These are phyloP conservation scores for Coemansia sp. DNA, from an alignment of 192 early-diverging fungal genomes.

Conservation along the genomic window DNA sequence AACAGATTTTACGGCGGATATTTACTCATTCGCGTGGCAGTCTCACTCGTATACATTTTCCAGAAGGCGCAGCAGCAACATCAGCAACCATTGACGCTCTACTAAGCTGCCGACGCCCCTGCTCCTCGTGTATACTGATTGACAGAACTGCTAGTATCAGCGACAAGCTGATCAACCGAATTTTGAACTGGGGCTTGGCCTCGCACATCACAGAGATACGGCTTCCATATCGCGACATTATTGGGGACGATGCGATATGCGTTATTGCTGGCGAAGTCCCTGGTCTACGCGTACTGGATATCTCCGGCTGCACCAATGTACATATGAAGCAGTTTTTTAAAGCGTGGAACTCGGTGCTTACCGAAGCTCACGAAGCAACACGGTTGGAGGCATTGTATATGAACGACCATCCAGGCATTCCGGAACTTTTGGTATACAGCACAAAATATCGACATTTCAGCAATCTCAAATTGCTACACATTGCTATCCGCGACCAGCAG, in stretches of 20 bases:
- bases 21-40: slow-evolving; percentile 20
- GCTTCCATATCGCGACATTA: slow-evolving; percentile 21
- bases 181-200: slow-evolving; percentile 20
- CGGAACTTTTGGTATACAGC: slow-evolving; percentile 39
- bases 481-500: slow-evolving; percentile 25
- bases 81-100: slow-evolving; percentile 13
- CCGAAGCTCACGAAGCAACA: slow-evolving; percentile 21
- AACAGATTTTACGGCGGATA: slow-evolving; percentile 13
- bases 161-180: slow-evolving; percentile 1
- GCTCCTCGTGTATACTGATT: slow-evolving; percentile 11
- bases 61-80: slow-evolving; percentile 6
- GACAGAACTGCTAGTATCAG: slow-evolving; percentile 3
- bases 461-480: slow-evolving; percentile 27
- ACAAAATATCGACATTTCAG: slow-evolving; percentile 28
- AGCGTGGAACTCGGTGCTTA: slow-evolving; percentile 25
- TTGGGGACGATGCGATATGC: slow-evolving; percentile 11
- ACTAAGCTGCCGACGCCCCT: slow-evolving; percentile 20
- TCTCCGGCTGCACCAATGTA: slow-evolving; percentile 39
- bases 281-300: slow-evolving; percentile 35
- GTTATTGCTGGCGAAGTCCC: slow-evolving; percentile 18
- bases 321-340: slow-evolving; percentile 25
- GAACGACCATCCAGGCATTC: slow-evolving; percentile 42
- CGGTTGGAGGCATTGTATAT: slow-evolving; percentile 28
- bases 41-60: slow-evolving; percentile 12
- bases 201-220: slow-evolving; percentile 13